Evolutionary conservation across 441 rosid genomes (phyloP), one percentile per base, ranked within the genome.

Genomic region (Pelargonium australe): DNA sequence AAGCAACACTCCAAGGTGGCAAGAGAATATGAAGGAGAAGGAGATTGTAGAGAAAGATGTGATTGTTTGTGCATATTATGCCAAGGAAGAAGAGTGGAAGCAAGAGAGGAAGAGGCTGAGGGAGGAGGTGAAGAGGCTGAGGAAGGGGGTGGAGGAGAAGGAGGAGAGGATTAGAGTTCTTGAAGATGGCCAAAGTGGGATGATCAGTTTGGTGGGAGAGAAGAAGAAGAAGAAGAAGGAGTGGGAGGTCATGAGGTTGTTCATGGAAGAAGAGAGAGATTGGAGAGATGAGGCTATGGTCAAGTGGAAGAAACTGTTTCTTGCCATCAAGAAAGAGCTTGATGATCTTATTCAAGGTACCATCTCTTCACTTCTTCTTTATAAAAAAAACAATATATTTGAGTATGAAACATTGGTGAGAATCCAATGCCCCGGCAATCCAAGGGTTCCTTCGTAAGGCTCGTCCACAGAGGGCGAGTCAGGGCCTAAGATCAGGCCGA

Each of bases 261-360:
- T 77, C 85, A 87, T 84, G 88, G 79, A 78, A 71, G 76, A 85
- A 75, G 97, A 91, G 75, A 89, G 90, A 66, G 82, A 83, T 0
- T 66, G 84, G 70, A 70, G 92, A 57, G 96, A 91, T 71, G 89
- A 87, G 53, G 88, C 92, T 19, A 89, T 84, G 47, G 89, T 86
- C 76, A 87, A 83, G 65, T 91, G 97, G 97, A 91, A 91, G 80
- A 87, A 79, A 20, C 89, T 91, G 16, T 91, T 89, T 65, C 90
- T 86, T 40, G 84, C 94, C 72, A 89, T 91, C 75, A 91, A 86
- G 84, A 79, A 74, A n/a, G 94, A 91, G 92, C 90, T 91, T 72
- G 96, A 91, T 73, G 79, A 87, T 73, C 92, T 91, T 71, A 83
- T 91, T 57, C 88, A 83, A 70, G 83, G 70, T 25, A 0, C 68